Base-by-base conservation (phyloP, 2,329 filamentous ascomycete genomes). In the Penicillium sp. region DNA sequence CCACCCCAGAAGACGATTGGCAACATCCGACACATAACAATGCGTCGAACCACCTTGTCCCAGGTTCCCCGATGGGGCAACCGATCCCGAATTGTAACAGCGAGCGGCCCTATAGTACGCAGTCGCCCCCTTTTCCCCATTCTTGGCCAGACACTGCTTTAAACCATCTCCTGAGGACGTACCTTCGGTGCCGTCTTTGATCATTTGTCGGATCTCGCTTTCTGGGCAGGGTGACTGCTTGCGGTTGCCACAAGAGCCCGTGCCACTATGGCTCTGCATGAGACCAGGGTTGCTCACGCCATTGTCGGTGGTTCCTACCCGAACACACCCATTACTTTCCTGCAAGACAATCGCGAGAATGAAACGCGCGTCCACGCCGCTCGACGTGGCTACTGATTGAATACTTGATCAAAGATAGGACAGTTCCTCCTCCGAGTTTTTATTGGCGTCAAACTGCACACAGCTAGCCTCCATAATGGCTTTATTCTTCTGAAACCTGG, bases 281-380 rank as follows among this genome's bases (percentile, higher is more conserved):
- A 65, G 66, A 44, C 75, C 75, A 0, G 75, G 75, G 63, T 77
- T 77, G 47, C 52, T 51, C 20, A 75, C 71, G 14, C 71, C 70
- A 56, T 74, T 67, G 66, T 70, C 61, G 35, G 73, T 75, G 22
- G 73, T 74, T 1, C 57, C 63, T 16, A 68, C 73, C 25, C 74
- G 73, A 18, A 77, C 74, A 61, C 75, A 76, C 35, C 75, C 75
- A 50, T 68, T 69, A 54, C 69, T 74, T 57, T 78, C 75, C 56
- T 77, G 75, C 65, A 77, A 68, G 40, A 77, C 55, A 51, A 77
- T 64, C n/a, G 73, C 70, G 10, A 77, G 63, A 54, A 78, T 74
- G 53, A 75, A 74, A 44, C 75, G 72, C 36, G 63, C 56, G 54
- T 76, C 74, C 27, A 77, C 48, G 22, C 56, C 51, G 25, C 55